These are phyloP conservation scores for Pseudogymnoascus sp. DNA, from an alignment of 2,329 filamentous ascomycete genomes.

Conservation along the genomic window DNA sequence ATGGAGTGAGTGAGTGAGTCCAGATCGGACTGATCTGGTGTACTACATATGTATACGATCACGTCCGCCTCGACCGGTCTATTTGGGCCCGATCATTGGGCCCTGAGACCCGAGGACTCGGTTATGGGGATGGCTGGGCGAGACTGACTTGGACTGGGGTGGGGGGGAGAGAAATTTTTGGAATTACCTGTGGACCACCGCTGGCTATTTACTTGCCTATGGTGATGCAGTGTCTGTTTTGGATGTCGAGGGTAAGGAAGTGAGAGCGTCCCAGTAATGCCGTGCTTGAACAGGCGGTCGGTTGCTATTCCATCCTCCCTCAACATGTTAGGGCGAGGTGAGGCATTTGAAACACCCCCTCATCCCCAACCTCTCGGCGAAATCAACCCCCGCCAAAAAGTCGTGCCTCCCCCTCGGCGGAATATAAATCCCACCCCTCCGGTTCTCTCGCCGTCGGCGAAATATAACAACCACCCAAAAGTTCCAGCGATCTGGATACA, in stretches of 20 bases:
- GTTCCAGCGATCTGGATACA: neutral
- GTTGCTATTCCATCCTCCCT: neutral
- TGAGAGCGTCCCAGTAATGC: neutral
- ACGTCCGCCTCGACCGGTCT: neutral
- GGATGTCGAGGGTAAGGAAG: neutral
- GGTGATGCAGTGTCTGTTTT: neutral
- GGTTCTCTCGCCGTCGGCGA: neutral
- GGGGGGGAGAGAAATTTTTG: neutral
- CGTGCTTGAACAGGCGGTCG: neutral
- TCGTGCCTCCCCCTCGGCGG: neutral
- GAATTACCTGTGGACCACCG: neutral
- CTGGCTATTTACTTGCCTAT: neutral
- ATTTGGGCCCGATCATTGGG: neutral
- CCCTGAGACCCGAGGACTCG: neutral
- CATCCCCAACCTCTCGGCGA: neutral
- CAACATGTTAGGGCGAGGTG: neutral
- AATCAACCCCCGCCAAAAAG: neutral
- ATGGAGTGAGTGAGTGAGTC: neutral
- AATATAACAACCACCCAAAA: neutral
- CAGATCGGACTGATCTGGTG: neutral
- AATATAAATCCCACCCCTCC: neutral
- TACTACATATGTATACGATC: neutral
- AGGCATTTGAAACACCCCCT: neutral
- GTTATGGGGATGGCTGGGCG: neutral
- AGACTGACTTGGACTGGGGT: neutral